Evolutionary conservation across 176 grass and related monocot species (phyloP).

Genomic region (Chloris gayana): DNA sequence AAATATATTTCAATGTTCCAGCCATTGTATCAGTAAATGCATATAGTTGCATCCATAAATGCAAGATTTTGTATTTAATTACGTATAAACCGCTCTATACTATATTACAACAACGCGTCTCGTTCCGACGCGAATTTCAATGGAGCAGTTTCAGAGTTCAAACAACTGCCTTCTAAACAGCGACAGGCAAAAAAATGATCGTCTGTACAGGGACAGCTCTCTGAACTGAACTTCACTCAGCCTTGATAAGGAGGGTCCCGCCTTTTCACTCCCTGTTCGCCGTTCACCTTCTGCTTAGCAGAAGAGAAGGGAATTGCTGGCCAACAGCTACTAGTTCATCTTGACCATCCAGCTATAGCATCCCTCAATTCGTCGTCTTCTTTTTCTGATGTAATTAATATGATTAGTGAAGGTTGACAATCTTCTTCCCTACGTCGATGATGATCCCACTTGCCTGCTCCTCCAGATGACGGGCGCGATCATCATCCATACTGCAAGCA

Average conservation of each 20-base stretch:
- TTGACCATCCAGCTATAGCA: not conserved
- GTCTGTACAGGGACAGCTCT: conserved; percentile 4
- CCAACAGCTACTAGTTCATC: not conserved
- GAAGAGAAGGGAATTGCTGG: not conserved
- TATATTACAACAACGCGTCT: not conserved
- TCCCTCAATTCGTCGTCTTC: not conserved
- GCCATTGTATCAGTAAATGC: too few species aligned
- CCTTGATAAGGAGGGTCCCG: not conserved
- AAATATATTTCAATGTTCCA: too few species aligned
- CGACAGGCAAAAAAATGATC: conserved; percentile 7
- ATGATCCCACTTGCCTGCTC: conserved; percentile 47
- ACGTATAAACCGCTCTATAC: not conserved
- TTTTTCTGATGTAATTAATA: not conserved
- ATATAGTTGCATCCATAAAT: too few species aligned
- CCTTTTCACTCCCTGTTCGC: not conserved
- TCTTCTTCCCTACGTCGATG: conserved; percentile 31
- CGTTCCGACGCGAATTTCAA: not conserved
- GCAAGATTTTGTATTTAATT: not conserved
- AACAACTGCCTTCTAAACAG: not conserved
- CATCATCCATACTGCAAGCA: conserved; percentile 68
- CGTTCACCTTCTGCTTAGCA: not conserved
- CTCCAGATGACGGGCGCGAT: conserved; percentile 66
- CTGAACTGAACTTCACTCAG: not conserved
- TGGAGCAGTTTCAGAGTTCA: conserved; percentile 1
- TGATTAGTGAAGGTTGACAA: not conserved